phyloP scores from a whole-genome alignment of 208 protist species.

The Acanthamoeba polyphaga region DNA sequence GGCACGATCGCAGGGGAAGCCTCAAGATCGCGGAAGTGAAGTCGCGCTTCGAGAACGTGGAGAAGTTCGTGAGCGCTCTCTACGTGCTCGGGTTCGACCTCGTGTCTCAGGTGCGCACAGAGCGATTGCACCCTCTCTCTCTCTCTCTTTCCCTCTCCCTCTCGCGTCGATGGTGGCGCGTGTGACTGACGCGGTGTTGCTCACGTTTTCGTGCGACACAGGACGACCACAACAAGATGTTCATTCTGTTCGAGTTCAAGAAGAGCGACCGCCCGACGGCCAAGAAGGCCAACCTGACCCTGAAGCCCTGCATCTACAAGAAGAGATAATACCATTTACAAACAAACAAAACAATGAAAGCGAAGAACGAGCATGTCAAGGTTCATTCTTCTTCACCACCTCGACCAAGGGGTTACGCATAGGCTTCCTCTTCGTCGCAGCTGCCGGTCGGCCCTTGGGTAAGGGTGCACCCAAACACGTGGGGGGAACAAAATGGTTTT shows the following conservation, averaged over 20 bases:
- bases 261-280: slow-evolving; percentile 90
- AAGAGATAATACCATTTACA: slow-evolving; percentile 88
- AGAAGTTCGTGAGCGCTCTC: slow-evolving; percentile 92
- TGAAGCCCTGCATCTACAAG: slow-evolving; percentile 96
- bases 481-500: no score
- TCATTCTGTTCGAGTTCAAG: slow-evolving; percentile 94
- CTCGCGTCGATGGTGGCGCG: background rate
- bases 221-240: slow-evolving; percentile 94
- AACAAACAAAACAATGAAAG: background rate
- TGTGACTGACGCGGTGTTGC: background rate
- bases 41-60: slow-evolving; percentile 92
- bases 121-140: no score
- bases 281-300: slow-evolving; percentile 85
- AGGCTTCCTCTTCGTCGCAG: no score
- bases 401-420: no score
- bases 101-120: slow-evolving; percentile 76
- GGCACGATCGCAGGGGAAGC: slow-evolving; percentile 77
- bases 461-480: no score
- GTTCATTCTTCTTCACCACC: no score
- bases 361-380: no score
- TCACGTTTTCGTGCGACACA: slow-evolving; percentile 4
- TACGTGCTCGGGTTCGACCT: slow-evolving; percentile 92
- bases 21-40: slow-evolving; percentile 96
- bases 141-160: background rate
- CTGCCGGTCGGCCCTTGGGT: no score